Conservation (phyloP, 768 basidiomycete species). For the Rhodocollybia butyracea region DNA sequence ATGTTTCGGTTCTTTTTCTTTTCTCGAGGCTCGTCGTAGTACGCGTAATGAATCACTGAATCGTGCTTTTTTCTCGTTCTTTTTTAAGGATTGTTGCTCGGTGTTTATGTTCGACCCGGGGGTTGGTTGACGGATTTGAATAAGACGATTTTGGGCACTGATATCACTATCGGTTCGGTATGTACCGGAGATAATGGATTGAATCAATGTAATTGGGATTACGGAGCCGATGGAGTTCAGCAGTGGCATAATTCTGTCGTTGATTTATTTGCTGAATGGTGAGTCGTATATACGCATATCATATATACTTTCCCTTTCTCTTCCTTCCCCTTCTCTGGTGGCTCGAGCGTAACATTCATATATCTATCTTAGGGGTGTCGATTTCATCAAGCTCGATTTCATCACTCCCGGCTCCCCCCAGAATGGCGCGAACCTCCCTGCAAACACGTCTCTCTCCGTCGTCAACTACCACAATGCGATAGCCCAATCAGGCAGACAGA, state of each 20-base stretch:
- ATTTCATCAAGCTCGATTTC: constrained; percentile 12
- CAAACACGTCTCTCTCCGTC: constrained; percentile 2
- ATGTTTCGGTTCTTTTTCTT: no score
- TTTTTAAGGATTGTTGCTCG: constrained; percentile 6
- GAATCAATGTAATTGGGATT: constrained; percentile 8
- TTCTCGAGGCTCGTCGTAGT: no score
- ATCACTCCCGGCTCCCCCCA: constrained; percentile 11
- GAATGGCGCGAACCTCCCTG: constrained; percentile 7
- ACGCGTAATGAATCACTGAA: no score
- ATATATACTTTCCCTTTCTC: no score
- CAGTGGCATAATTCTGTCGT: constrained; percentile 11
- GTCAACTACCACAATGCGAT: constrained; percentile 9
- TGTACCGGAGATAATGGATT: constrained; percentile 10
- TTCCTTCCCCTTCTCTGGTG: no score
- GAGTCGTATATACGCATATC: neutral
- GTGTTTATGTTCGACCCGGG: constrained; percentile 10
- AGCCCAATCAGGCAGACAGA: neutral
- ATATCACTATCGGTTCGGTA: constrained; percentile 10
- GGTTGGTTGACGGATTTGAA: constrained; percentile 6
- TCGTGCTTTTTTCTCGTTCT: neutral
- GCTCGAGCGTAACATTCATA: neutral
- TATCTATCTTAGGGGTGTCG: constrained; percentile 7
- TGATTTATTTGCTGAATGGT: constrained; percentile 9
- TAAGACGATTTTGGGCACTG: constrained; percentile 7
- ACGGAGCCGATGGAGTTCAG: constrained; percentile 8